Evolutionary conservation across 345 rosid species (phyloP), one percentile per base, ranked within the genome.

Genomic region (Hirschfeldia incana): DNA sequence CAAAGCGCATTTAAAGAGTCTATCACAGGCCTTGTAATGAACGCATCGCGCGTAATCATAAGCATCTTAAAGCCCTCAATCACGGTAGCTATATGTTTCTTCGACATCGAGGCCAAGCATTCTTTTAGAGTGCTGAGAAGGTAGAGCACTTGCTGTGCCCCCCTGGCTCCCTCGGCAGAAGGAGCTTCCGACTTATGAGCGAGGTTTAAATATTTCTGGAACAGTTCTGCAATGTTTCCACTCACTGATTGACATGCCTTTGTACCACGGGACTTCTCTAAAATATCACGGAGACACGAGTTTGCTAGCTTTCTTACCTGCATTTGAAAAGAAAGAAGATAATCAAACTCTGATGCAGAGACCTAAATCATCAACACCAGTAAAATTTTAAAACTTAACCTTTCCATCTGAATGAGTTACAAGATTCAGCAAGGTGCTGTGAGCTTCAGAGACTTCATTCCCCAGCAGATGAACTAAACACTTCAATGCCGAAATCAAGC

Each of bases 111-210:
- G 33, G 98, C 92, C 80, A 93, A 87, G 77, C 92, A 89, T 70
- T 91, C 97, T 83, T 88, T 93, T 7, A 95, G 81, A 58, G 94
- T 85, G 34, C 86, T 91, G 11, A 95, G 81, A 80, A 91, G 53
- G 76, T 84, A 82, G 5, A 95, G 84, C 63, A 93, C 90, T 79
- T 89, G 94, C 80, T 86, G 91, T 36, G 93, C 99, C 75, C 96
- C 97, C 80, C 73, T 86, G 2, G 90, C 79, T 69, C 85, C 89
- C 79, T 93, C 96, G 6, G 69, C 65, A 32, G 82, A 85, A 69
- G 75, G 79, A 0, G 64, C 67, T 9, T 84, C 85, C 6, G 99
- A 89, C 72, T 94, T 89, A 72, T 86, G 87, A 5, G 94, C 90
- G 1, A 91, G 88, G 37, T 91, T 85, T 64, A 94, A 86, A 85